Evolutionary conservation across 495 filamentous ascomycete genomes (phyloP).

Genomic region (Podospora comata): DNA sequence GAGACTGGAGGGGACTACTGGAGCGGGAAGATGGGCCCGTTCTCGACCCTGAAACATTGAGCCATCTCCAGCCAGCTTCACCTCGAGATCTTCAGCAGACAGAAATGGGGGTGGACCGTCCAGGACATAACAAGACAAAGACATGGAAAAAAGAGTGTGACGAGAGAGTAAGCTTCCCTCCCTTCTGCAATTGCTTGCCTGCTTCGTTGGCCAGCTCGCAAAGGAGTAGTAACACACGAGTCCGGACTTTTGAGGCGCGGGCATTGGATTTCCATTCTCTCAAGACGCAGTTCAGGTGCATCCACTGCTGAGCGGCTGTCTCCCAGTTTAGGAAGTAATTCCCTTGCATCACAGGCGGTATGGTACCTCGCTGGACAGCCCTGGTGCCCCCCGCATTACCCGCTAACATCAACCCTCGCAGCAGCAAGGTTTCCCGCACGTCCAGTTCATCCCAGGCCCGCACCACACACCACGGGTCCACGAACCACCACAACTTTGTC

Average conservation of each 20-base stretch:
- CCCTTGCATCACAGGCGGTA: slow-evolving; percentile 13
- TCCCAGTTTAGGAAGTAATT: slow-evolving; percentile 21
- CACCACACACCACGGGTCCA: neutral
- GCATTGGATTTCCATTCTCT: too few species aligned
- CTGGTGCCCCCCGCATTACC: slow-evolving; percentile 19
- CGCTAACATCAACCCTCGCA: neutral
- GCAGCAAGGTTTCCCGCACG: slow-evolving; percentile 4
- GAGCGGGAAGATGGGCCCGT: slow-evolving; percentile 5
- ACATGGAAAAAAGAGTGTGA: neutral
- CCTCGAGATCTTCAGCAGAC: neutral
- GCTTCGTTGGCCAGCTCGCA: neutral
- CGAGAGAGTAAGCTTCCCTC: too few species aligned
- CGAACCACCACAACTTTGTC: slow-evolving; percentile 4
- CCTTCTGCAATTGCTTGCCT: neutral
- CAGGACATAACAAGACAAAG: neutral
- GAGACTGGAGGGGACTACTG: slow-evolving; percentile 1
- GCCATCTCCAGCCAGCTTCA: slow-evolving; percentile 8
- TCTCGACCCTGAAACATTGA: slow-evolving; percentile 14
- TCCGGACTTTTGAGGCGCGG: neutral
- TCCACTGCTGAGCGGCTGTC: neutral
- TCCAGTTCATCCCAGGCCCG: slow-evolving; percentile 1
- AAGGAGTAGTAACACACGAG: neutral
- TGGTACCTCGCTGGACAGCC: neutral
- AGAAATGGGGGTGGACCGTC: neutral
- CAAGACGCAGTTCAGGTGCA: too few species aligned